Evolutionary conservation across 2,329 filamentous ascomycete species (phyloP), one percentile per base, ranked within the genome.

Genomic region (Aspergillus carbonarius): DNA sequence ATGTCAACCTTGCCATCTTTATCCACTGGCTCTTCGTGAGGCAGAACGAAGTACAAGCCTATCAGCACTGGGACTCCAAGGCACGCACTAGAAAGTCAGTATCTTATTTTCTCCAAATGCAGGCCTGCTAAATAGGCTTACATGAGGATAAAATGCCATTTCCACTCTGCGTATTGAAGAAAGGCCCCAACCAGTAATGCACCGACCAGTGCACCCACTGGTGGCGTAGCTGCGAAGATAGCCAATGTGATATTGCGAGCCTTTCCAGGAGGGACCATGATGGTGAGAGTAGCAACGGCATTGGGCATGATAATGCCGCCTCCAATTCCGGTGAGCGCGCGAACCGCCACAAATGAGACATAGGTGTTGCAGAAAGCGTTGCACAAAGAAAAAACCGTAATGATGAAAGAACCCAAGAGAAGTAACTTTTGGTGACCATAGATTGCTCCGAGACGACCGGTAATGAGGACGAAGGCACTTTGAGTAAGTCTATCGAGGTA

Each of bases 221-320:
- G 82, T 0, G 79, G 78, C 0, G 75, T 74, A 0, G 78, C 79
- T 5, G 77, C 81, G 63, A 83, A 83, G 39, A 80, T 66, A 10
- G 74, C 79, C 49, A 83, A 66, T 32, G 73, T 70, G 17, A 82
- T 63, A 59, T 83, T 82, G 12, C 80, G 74, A 46, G 69, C 68
- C 12, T 68, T 68, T 0, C 82, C 81, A 0, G 81, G 80, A 0
- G 78, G 78, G 15, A 82, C 76, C 37, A 76, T 82, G 25, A 75
- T 78, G 0, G 75, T 77, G 13, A 84, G 71, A 49, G 83, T 76
- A 0, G 82, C 81, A 0, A 85, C 74, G 0, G 80, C 78, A 61
- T 83, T 84, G 0, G 82, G 82, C 69, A 83, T 76, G 15, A 84
- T 68, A 17, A 82, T 71, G 0, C 78, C 81, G 1, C 80, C 81